Percentiles rank a stretch among this genome's conserved stretches.
phyloP scores from a whole-genome alignment of 257 asterid species.

The Lycium barbarum region DNA sequence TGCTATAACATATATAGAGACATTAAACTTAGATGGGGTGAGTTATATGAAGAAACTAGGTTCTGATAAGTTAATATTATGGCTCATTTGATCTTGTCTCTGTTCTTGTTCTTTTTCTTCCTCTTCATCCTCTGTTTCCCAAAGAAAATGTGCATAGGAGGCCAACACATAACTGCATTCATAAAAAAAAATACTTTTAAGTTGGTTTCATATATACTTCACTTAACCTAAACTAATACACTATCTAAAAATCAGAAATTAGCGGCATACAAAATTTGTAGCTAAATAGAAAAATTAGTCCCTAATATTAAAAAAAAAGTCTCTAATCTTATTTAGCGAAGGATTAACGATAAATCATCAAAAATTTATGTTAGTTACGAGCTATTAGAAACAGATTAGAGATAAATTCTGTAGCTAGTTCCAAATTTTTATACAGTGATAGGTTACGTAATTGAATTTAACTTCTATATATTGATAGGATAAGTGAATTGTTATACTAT shows the following conservation, averaged over 20 bases:
- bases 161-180: conserved; percentile 56
- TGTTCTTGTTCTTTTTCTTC: conserved; percentile 20
- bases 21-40: neutral
- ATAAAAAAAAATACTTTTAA: neutral
- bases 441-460: neutral
- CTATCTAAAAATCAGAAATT: no score
- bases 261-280: no score
- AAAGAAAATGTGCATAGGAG: conserved; percentile 66
- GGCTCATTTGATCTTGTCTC: neutral
- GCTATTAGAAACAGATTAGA: no score
- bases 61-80: neutral
- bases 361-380: no score
- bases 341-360: no score
- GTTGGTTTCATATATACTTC: neutral
- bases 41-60: conserved; percentile 11
- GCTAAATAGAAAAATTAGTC: no score
- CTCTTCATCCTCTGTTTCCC: conserved; percentile 52
- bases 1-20: neutral
- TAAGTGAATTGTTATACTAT: neutral
- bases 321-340: no score
- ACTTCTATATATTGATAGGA: neutral
- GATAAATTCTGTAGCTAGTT: no score
- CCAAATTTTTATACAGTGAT: neutral
- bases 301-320: no score
- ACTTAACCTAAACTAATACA: no score